Evolutionary conservation across 2,329 filamentous ascomycete species (phyloP).

Genomic region (Colletotrichum incanum): DNA sequence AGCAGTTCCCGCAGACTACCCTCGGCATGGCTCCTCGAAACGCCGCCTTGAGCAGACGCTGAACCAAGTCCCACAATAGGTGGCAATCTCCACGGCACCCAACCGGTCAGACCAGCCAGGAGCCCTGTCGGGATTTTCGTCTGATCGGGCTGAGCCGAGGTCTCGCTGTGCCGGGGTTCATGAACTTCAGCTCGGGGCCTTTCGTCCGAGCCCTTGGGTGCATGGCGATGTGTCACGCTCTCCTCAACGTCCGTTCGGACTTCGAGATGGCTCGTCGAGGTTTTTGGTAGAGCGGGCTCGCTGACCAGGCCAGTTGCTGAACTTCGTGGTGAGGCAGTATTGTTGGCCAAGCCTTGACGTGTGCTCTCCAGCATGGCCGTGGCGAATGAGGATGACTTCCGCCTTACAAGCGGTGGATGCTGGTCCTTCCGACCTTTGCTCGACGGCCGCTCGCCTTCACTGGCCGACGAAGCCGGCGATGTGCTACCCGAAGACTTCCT

Average conservation of each 20-base stretch:
- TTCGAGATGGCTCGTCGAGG: slow-evolving; percentile 67
- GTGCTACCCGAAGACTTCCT: slow-evolving; percentile 55
- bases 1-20: slow-evolving; percentile 70
- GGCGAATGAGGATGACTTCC: slow-evolving; percentile 56
- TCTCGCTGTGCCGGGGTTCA: slow-evolving; percentile 49
- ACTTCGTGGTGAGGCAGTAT: slow-evolving; percentile 50
- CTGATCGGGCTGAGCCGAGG: slow-evolving; percentile 45
- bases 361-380: slow-evolving; percentile 55
- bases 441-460: slow-evolving; percentile 49
- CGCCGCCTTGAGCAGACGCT: slow-evolving; percentile 44
- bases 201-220: slow-evolving; percentile 41
- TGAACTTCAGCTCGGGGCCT: slow-evolving; percentile 44
- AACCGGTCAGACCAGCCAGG: slow-evolving; percentile 59
- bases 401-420: slow-evolving; percentile 24
- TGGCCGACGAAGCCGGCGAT: slow-evolving; percentile 52
- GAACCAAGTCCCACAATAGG: slow-evolving; percentile 45
- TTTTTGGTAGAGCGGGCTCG: slow-evolving; percentile 71
- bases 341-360: slow-evolving; percentile 51
- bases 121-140: slow-evolving; percentile 47
- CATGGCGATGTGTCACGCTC: slow-evolving; percentile 43
- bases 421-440: slow-evolving; percentile 45
- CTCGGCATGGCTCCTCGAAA: slow-evolving; percentile 65
- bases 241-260: slow-evolving; percentile 57
- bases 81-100: slow-evolving; percentile 62
- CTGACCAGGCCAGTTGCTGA: slow-evolving; percentile 65